Evolutionary conservation across 768 basidiomycete species (phyloP).

Genomic region (Dacryopinax spathularia): DNA sequence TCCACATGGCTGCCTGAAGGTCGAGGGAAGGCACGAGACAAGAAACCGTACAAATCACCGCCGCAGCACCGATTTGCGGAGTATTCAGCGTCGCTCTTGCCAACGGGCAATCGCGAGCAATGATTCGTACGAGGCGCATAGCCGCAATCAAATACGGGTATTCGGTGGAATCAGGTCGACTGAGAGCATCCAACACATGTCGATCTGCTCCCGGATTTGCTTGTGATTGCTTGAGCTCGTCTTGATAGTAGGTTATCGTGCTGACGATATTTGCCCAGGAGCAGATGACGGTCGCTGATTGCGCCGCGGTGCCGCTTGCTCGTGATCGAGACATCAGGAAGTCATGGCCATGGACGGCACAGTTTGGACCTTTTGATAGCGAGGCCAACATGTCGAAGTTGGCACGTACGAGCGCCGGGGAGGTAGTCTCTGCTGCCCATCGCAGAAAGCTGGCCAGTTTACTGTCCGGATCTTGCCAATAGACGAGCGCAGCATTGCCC

Average conservation of each 20-base stretch:
- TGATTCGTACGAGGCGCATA: constrained; percentile 27
- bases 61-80: background rate
- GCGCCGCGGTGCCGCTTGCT: constrained; percentile 22
- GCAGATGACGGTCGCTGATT: constrained; percentile 32
- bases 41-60: background rate
- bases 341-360: constrained; percentile 77
- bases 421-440: constrained; percentile 72
- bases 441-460: constrained; percentile 65
- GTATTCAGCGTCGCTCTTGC: constrained; percentile 7
- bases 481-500: constrained; percentile 64
- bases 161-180: constrained; percentile 18
- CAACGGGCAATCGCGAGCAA: constrained; percentile 34
- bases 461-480: constrained; percentile 49
- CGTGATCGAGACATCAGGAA: constrained; percentile 62
- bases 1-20: background rate
- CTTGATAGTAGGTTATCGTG: constrained; percentile 59
- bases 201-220: constrained; percentile 33
- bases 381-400: constrained; percentile 83
- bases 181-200: constrained; percentile 22
- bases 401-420: constrained; percentile 58
- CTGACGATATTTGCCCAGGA: constrained; percentile 70
- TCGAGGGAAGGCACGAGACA: background rate
- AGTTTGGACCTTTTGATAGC: constrained; percentile 67
- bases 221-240: constrained; percentile 36
- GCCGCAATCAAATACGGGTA: constrained; percentile 12